Evolutionary conservation across 169 alveolate species (phyloP), one percentile per base, ranked within the genome.

Genomic region (Cryptosporidium bovis): DNA sequence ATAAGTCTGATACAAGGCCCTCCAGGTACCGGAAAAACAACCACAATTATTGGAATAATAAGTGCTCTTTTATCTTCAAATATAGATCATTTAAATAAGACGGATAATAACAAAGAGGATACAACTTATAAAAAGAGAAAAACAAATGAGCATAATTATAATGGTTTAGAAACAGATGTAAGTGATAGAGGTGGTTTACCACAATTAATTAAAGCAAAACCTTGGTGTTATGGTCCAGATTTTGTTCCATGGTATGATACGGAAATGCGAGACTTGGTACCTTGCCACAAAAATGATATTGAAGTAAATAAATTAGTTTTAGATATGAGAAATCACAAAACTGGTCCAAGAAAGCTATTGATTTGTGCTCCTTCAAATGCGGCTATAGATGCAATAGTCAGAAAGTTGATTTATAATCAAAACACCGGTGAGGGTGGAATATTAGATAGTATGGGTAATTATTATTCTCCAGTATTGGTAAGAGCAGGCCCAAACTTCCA

Each of bases 281-380:
- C 64, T 16, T 77, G 24, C 29, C 58, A 34, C 15, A 33, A 44
- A n/a, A 40, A 77, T n/a, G 48, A 60, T 29, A 56, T 77, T 40
- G 77, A 77, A 34, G 16, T 48, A 29, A 77, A 77, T 3, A 77
- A 56, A 24, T 48, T 77, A 12, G 46, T 71, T 58, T 77, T 77
- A n/a, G 87, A 77, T 29, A 77, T 62, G 13, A 60, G 77, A 7
- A 77, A 36, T 60, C 58, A 50, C 24, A 56, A 77, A 62, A 77
- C 40, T 65, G 87, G 87, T 12, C 87, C 87, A 15, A 40, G 87
- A 18, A 82, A 46, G 53, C 93, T 98, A 33, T 91, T 98, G 40
- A 97, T 98, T 53, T 98, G 99, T 83, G 99, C 99, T 24, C 99
- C 99, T 27, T 97, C 99, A 40, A 98, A 98, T 84, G 99, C 99